Conservation (phyloP, 2,329 filamentous ascomycete species). For the Mycosphaerella sp. region DNA sequence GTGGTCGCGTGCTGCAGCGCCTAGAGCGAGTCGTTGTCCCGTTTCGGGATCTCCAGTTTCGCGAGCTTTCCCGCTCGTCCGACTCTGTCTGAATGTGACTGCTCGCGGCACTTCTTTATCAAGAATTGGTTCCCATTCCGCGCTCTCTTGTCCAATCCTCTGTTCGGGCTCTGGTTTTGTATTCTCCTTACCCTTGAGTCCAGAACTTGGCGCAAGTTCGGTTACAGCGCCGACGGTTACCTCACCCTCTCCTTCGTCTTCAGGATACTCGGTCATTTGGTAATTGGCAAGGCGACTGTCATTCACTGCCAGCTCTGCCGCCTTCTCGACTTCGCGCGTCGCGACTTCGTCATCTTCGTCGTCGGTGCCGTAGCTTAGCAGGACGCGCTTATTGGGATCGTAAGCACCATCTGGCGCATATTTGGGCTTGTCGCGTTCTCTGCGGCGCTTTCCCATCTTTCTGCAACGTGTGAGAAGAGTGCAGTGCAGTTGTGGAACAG, state of each 20-base stretch:
- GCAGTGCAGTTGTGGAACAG: background rate
- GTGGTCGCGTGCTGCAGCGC: conserved; percentile 21
- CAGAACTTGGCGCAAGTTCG: background rate
- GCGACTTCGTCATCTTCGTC: conserved; percentile 20
- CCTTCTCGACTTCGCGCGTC: background rate
- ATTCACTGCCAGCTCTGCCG: background rate
- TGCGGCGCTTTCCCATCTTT: conserved; percentile 25
- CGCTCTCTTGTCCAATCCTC: background rate
- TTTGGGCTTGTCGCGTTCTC: conserved; percentile 32
- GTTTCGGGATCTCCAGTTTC: conserved; percentile 9
- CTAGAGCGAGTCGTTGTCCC: conserved; percentile 25
- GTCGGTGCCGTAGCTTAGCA: conserved; percentile 31
- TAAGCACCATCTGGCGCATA: conserved; percentile 25
- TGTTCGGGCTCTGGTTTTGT: background rate
- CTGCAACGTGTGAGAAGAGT: background rate
- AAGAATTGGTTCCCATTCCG: background rate
- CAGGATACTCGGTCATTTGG: conserved; percentile 15
- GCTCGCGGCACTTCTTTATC: background rate
- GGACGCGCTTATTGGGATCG: conserved; percentile 31
- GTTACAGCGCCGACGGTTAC: background rate
- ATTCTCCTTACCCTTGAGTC: background rate
- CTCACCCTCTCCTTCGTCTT: conserved; percentile 13
- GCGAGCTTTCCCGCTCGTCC: background rate
- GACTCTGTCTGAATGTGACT: background rate
- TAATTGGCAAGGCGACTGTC: conserved; percentile 15